A percentile compares a stretch with the other conserved stretches of the same genome.
These are phyloP conservation scores for Kodamaea neixiangensis DNA, from an alignment of 805 yeast species.

Conservation along the genomic window DNA sequence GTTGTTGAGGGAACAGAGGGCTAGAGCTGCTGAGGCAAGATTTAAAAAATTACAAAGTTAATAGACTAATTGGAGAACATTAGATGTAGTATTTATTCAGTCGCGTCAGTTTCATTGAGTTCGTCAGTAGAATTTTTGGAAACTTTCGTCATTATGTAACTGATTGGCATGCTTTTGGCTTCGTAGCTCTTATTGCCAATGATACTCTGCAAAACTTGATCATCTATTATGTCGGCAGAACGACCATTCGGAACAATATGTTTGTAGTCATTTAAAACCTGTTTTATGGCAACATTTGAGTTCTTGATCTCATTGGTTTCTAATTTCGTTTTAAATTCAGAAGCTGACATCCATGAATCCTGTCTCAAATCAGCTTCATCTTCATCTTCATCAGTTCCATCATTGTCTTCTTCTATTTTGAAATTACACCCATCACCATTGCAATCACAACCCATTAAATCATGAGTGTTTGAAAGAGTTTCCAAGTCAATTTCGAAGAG, in stretches of 20 bases:
- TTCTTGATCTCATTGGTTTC: conserved; percentile 31
- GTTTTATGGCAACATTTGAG: conserved; percentile 41
- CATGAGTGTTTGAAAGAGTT: conserved; percentile 73
- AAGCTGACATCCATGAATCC: conserved; percentile 56
- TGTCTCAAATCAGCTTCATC: conserved; percentile 9
- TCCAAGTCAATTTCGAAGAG: conserved; percentile 60
- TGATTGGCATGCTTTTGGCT: conserved; percentile 22
- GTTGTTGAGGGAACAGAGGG: conserved; percentile 91
- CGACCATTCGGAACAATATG: conserved; percentile 55
- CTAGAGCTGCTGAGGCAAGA: conserved; percentile 95
- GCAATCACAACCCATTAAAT: conserved; percentile 66
- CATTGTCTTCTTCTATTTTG: conserved; percentile 6
- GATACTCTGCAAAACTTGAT: conserved; percentile 33
- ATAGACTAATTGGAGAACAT: conserved; percentile 5
- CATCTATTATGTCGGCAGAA: conserved; percentile 16
- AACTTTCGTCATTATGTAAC: conserved; percentile 35
- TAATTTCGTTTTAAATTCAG: conserved; percentile 39
- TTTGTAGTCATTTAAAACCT: conserved; percentile 60
- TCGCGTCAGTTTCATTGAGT: neutral
- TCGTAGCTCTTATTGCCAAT: conserved; percentile 17
- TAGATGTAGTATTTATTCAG: neutral
- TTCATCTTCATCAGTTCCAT: conserved; percentile 13
- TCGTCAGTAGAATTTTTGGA: neutral
- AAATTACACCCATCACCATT: conserved; percentile 51
- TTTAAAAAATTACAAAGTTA: conserved; percentile 28